phyloP scores from a whole-genome alignment of 495 filamentous ascomycete genomes.

The Saxophila tyrrhenica region DNA sequence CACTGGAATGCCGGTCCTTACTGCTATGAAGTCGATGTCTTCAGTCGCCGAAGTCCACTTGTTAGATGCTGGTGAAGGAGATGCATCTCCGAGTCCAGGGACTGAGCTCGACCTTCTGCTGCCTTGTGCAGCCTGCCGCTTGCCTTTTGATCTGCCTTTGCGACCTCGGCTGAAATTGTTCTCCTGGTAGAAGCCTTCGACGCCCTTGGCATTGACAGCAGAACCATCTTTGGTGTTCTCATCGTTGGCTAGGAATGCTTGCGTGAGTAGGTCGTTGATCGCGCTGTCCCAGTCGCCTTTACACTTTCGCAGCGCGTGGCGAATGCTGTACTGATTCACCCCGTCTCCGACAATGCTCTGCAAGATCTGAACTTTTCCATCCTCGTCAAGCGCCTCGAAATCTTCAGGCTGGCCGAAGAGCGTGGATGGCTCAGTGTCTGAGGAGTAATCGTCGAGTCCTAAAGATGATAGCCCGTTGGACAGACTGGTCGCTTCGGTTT shows the following conservation, averaged over 20 bases:
- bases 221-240: constrained; percentile 24
- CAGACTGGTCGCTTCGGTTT: constrained; percentile 38
- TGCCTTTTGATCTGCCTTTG: constrained; percentile 37
- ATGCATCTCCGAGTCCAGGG: not conserved
- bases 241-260: constrained; percentile 55
- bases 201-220: constrained; percentile 47
- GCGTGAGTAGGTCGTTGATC: constrained; percentile 71
- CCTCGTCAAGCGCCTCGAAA: constrained; percentile 34
- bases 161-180: constrained; percentile 30
- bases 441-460: constrained; percentile 20
- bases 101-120: constrained; percentile 3
- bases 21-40: constrained; percentile 50
- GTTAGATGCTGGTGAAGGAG: constrained; percentile 25
- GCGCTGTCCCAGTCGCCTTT: constrained; percentile 52
- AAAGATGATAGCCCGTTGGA: constrained; percentile 24
- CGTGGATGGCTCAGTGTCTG: constrained; percentile 15
- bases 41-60: constrained; percentile 46
- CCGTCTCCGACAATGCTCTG: constrained; percentile 54
- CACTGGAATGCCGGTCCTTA: constrained; percentile 37
- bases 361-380: constrained; percentile 42
- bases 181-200: constrained; percentile 63
- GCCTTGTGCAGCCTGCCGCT: constrained; percentile 7
- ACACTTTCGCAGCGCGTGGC: constrained; percentile 51
- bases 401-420: constrained; percentile 8
- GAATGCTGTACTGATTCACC: constrained; percentile 50